A percentile compares a stretch with the other conserved stretches of the same genome.
phyloP scores from a whole-genome alignment of 2,329 filamentous ascomycete species.

The Scedosporium boydii region DNA sequence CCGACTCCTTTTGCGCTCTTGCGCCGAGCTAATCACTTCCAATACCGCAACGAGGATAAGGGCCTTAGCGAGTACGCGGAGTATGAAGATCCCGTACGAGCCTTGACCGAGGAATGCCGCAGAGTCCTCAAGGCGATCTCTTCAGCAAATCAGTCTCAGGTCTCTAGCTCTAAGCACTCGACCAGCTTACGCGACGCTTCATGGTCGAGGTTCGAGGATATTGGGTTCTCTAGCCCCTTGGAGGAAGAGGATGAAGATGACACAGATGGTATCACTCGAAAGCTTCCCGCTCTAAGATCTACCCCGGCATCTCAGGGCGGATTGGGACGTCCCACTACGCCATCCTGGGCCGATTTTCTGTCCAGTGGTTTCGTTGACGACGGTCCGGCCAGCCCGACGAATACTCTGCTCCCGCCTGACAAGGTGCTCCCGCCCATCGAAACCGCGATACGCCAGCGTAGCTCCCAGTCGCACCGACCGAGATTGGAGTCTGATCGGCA shows the following conservation, averaged over 20 bases:
- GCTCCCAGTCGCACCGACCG: slow-evolving; percentile 75
- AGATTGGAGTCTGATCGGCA: slow-evolving; percentile 57
- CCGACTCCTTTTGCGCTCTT: slow-evolving; percentile 88
- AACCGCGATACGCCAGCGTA: slow-evolving; percentile 61
- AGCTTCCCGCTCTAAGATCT: slow-evolving; percentile 43
- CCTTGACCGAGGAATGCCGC: slow-evolving; percentile 86
- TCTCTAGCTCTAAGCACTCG: slow-evolving; percentile 59
- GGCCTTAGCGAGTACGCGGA: slow-evolving; percentile 79
- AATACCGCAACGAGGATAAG: slow-evolving; percentile 81
- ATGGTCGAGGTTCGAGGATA: slow-evolving; percentile 94
- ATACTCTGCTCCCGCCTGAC: slow-evolving; percentile 78
- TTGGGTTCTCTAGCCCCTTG: slow-evolving; percentile 73
- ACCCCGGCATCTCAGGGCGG: slow-evolving; percentile 59
- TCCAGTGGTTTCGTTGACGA: slow-evolving; percentile 85
- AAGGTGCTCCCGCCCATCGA: slow-evolving; percentile 83
- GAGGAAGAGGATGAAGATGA: slow-evolving; percentile 64
- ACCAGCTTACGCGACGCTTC: slow-evolving; percentile 74
- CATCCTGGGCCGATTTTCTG: slow-evolving; percentile 96
- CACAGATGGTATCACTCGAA: slow-evolving; percentile 31
- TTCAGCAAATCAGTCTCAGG: slow-evolving; percentile 74
- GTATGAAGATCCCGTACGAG: slow-evolving; percentile 79
- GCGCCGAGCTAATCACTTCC: slow-evolving; percentile 85
- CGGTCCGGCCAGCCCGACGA: slow-evolving; percentile 50
- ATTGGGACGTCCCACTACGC: slow-evolving; percentile 77
- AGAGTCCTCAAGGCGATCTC: slow-evolving; percentile 86